Percentiles rank a stretch among this genome's conserved stretches.
Evolutionary conservation across 1,284 basidiomycete species (phyloP).

Genomic region (Pisolithus thermaeus): DNA sequence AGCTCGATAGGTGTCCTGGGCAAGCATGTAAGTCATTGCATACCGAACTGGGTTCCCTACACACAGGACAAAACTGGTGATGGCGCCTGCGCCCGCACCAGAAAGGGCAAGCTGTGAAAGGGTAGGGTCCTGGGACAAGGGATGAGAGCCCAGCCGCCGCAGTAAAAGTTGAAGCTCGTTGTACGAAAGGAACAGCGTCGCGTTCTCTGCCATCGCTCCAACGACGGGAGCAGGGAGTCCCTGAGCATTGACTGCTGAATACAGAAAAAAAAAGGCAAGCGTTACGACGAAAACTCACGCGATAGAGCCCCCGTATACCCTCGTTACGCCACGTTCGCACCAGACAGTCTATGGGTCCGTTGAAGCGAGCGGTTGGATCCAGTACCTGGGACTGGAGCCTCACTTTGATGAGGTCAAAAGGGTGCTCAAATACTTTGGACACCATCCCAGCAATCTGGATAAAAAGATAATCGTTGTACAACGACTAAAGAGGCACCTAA

Average conservation of each 20-base stretch:
- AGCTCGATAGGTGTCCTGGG: conserved; percentile 89
- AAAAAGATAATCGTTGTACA: not conserved
- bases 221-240: conserved; percentile 89
- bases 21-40: not conserved
- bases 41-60: conserved; percentile 25
- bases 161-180: conserved; percentile 76
- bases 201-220: conserved; percentile 92
- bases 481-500: not conserved
- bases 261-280: not conserved
- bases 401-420: conserved; percentile 78
- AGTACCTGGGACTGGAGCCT: conserved; percentile 85
- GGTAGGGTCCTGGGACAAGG: conserved; percentile 40
- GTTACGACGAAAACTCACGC: conserved; percentile 46
- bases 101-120: conserved; percentile 74
- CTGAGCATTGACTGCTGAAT: conserved; percentile 35
- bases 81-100: conserved; percentile 79
- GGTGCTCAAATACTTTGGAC: conserved; percentile 68
- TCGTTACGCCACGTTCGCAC: conserved; percentile 75
- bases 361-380: conserved; percentile 64
- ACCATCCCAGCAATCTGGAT: conserved; percentile 66
- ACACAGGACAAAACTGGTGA: conserved; percentile 83
- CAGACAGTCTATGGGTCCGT: conserved; percentile 83
- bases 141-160: conserved; percentile 28
- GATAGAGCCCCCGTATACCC: conserved; percentile 79
- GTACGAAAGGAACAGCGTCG: conserved; percentile 85